A percentile compares a stretch with the other conserved stretches of the same genome.
These are phyloP conservation scores for Chaetomium sp. DNA, from an alignment of 2,329 filamentous ascomycete species.

Conservation along the genomic window DNA sequence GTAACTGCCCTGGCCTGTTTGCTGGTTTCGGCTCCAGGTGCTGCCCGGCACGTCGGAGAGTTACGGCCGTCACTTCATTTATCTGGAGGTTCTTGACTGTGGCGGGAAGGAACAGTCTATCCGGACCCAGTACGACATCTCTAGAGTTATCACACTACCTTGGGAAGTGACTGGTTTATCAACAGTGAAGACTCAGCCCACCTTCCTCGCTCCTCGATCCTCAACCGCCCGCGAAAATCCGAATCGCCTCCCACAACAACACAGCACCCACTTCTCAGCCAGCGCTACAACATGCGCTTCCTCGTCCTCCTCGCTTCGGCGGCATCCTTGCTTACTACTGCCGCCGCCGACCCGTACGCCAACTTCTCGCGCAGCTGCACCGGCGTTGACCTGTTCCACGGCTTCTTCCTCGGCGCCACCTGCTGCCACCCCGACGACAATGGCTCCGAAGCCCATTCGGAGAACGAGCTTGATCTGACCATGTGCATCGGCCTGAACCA, in stretches of 20 bases:
- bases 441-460: background rate
- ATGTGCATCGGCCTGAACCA: slow-evolving; percentile 31
- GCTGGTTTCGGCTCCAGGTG: background rate
- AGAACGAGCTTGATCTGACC: slow-evolving; percentile 29
- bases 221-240: background rate
- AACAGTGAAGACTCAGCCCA: background rate
- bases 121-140: background rate
- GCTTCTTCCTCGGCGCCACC: slow-evolving; percentile 20
- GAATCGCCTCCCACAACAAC: background rate
- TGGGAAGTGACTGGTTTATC: background rate
- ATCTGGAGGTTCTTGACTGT: background rate
- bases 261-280: background rate
- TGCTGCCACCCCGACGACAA: slow-evolving; percentile 12
- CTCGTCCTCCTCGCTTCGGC: background rate
- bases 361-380: slow-evolving; percentile 30
- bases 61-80: slow-evolving; percentile 16
- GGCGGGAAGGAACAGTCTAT: slow-evolving; percentile 9
- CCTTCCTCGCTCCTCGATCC: background rate
- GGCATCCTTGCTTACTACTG: background rate
- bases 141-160: background rate
- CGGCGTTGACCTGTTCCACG: slow-evolving; percentile 17
- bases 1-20: background rate
- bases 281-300: slow-evolving; percentile 14
- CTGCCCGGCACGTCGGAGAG: background rate
- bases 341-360: background rate